Base-by-base conservation (phyloP, 441 rosid genomes). In the Erodium trifolium region DNA sequence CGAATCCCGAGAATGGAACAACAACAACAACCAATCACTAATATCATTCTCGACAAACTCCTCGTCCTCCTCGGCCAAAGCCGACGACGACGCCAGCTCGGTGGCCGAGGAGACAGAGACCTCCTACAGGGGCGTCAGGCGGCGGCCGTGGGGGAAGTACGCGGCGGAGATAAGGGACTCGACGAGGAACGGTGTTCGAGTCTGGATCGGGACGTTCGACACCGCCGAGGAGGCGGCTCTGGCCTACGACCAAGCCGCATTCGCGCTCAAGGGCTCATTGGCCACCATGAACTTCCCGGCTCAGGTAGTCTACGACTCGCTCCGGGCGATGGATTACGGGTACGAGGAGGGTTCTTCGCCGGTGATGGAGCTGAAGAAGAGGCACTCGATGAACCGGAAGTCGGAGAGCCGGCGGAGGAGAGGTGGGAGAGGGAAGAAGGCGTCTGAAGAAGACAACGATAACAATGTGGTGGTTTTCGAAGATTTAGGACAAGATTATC, bases 221-320 rank as follows among this genome's bases (percentile, higher is more conserved):
- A 23, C 27, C 27, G 27, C 27, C 27, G 27, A 23, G 27, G 84
- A 71, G 12, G 86, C 86, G 1, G 86, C 86, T 49, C 68, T 83
- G 53, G 86, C 83, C 4, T 83, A 83, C 41, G 86, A 83, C 60
- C 83, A 79, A 77, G 86, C 86, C 0, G 86, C 86, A 66, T 79
- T 79, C 18, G 81, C 84, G 0, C 74, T 79, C 82, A 65, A 80
- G 53, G 86, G 86, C 5, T 57, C 82, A 6, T 55, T 39, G 70
- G 83, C 86, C 0, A 70, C 72, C 0, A 81, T 83, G 23, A 83
- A 83, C 70, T 83, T 83, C 49, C 80, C 86, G 0, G 71, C 67
- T 1, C 75, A 79, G 7, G 76, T 69, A 35, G 86, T 78, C 8
- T 65, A 66, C 19, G 67, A 76, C 64, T 83, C 86, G 7, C 81